Evolutionary conservation across 2,329 filamentous ascomycete genomes (phyloP).

Genomic region (Arthrobotrys pseudoclavata): DNA sequence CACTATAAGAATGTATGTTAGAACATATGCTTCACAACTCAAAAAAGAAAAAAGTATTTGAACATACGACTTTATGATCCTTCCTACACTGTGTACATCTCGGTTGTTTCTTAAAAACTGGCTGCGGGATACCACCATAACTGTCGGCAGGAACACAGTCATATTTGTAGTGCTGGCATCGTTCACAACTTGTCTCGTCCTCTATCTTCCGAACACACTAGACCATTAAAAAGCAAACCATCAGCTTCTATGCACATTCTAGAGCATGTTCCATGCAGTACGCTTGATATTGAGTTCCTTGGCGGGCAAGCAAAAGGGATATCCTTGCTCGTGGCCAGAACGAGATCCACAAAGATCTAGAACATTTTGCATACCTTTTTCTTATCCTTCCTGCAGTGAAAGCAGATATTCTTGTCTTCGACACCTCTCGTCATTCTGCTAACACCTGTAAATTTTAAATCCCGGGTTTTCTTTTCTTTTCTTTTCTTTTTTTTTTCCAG

Average conservation of each 20-base stretch:
- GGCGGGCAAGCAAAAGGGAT: conserved; percentile 27
- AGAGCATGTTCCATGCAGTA: conserved; percentile 23
- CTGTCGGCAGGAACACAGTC: conserved; percentile 58
- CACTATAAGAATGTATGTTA: conserved; percentile 30
- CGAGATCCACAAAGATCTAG: conserved; percentile 41
- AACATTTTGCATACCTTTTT: conserved; percentile 54
- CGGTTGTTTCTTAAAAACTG: conserved; percentile 58
- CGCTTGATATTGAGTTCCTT: conserved; percentile 33
- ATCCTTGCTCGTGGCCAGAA: conserved; percentile 49
- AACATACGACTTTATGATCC: conserved; percentile 59
- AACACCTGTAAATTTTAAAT: conserved; percentile 45
- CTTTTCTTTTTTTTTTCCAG: background rate
- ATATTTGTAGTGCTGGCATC: conserved; percentile 59
- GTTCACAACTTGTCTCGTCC: conserved; percentile 51
- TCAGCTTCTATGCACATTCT: conserved; percentile 30
- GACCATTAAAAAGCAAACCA: conserved; percentile 20
- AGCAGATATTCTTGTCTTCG: conserved; percentile 60
- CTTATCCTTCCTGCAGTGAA: conserved; percentile 59
- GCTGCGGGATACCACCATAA: conserved; percentile 57
- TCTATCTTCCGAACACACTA: conserved; percentile 51
- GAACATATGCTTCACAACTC: background rate
- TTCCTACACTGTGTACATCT: conserved; percentile 57
- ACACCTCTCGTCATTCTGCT: conserved; percentile 58
- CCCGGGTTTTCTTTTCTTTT: background rate
- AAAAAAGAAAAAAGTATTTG: background rate